Evolutionary conservation across 805 yeast genomes (phyloP).

Genomic region (Cyberlindnera sargentensis): DNA sequence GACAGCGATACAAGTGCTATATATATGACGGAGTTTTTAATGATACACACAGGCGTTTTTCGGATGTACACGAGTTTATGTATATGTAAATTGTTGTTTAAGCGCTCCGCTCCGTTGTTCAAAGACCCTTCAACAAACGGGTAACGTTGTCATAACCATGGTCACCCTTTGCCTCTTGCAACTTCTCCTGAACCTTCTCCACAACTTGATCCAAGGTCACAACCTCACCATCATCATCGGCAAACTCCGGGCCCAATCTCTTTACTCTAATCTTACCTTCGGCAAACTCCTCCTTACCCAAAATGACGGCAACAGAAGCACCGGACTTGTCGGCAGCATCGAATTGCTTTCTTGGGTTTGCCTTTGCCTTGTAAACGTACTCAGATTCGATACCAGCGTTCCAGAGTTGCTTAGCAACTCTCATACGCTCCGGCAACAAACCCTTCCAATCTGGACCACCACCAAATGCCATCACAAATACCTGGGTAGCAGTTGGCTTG

Average conservation of each 20-base stretch:
- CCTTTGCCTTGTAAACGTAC: constrained; percentile 86
- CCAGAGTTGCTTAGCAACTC: constrained; percentile 79
- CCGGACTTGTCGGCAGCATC: constrained; percentile 97
- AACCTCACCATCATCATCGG: constrained; percentile 81
- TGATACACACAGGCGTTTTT: too few relatives aligned
- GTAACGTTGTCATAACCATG: constrained; percentile 61
- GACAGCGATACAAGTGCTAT: too few relatives aligned
- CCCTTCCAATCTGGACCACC: constrained; percentile 98
- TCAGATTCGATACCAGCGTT: constrained; percentile 83
- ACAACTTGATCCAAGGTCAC: constrained; percentile 58
- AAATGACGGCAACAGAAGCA: constrained; percentile 81
- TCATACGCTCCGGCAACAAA: constrained; percentile 86
- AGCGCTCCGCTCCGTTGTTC: background rate
- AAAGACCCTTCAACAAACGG: constrained; percentile 40
- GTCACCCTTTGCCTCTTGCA: constrained; percentile 37
- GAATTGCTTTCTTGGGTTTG: constrained; percentile 92
- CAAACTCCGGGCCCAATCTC: constrained; percentile 81
- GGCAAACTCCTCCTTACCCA: constrained; percentile 87
- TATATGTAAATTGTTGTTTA: too few relatives aligned
- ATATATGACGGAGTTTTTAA: too few relatives aligned
- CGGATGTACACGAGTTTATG: too few relatives aligned
- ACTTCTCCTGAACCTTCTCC: constrained; percentile 40
- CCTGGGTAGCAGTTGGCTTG: constrained; percentile 86
- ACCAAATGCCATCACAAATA: constrained; percentile 95
- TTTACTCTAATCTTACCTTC: constrained; percentile 82